phyloP scores from a whole-genome alignment of 495 filamentous ascomycete genomes.

The Terfezia claveryi region DNA sequence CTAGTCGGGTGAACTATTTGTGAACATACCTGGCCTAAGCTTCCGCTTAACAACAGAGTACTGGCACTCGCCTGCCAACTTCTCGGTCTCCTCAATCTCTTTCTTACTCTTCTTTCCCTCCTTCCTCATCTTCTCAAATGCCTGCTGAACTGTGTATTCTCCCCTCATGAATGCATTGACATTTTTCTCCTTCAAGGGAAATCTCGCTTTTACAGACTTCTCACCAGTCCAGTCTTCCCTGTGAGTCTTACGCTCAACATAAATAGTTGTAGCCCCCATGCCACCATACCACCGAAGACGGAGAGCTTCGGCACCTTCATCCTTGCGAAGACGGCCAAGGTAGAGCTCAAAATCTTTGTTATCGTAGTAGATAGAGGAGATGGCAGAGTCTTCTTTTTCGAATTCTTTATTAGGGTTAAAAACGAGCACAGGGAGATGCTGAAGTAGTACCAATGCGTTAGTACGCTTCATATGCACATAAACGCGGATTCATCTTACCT shows the following conservation, averaged over 20 bases:
- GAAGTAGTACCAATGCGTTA: conserved; percentile 1
- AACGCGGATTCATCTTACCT: conserved; percentile 25
- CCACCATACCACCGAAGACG: conserved; percentile 93
- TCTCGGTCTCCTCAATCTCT: conserved; percentile 75
- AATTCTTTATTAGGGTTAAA: conserved; percentile 98
- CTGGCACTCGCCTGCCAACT: conserved; percentile 76
- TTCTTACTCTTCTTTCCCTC: conserved; percentile 80
- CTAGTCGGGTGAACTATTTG: neutral
- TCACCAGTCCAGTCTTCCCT: conserved; percentile 98
- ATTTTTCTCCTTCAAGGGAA: conserved; percentile 87
- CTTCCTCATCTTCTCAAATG: conserved; percentile 86
- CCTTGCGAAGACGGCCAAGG: conserved; percentile 83
- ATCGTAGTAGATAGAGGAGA: conserved; percentile 96
- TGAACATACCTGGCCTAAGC: conserved; percentile 34
- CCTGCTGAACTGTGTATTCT: conserved; percentile 51
- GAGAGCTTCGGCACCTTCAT: conserved; percentile 90
- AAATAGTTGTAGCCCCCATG: conserved; percentile 84
- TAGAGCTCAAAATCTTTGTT: conserved; percentile 90
- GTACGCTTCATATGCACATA: neutral
- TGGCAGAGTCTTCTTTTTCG: conserved; percentile 66
- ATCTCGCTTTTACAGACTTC: conserved; percentile 94
- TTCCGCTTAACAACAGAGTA: conserved; percentile 71
- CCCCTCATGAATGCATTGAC: conserved; percentile 76
- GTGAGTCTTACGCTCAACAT: conserved; percentile 95
- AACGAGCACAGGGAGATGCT: conserved; percentile 87